phyloP scores from a whole-genome alignment of 441 rosid genomes.

The Erodium texanum region DNA sequence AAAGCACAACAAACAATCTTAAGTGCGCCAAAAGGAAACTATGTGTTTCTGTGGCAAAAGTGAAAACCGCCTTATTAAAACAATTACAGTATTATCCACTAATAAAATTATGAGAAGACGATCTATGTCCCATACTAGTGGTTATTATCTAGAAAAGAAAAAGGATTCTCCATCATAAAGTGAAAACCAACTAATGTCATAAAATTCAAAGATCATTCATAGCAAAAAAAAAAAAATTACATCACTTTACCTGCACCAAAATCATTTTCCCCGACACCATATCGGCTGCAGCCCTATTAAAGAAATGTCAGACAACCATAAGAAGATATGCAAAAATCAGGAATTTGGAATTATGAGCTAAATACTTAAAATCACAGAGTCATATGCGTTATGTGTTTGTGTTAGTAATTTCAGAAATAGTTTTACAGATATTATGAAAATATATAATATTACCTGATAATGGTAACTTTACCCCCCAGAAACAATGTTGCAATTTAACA shows the following conservation, averaged over 20 bases:
- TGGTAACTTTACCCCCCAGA: neutral
- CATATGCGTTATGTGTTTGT: neutral
- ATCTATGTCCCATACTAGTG: no score
- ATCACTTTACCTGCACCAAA: constrained; percentile 54
- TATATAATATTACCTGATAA: neutral
- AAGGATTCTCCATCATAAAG: neutral
- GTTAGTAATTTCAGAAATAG: neutral
- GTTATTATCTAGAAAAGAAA: no score
- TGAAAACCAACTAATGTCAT: neutral
- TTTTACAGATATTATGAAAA: neutral
- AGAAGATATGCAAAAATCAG: neutral
- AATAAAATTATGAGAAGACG: neutral
- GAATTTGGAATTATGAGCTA: neutral
- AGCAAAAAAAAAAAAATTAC: constrained; percentile 1
- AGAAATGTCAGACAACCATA: constrained; percentile 13
- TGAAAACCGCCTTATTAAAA: neutral
- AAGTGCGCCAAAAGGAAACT: neutral
- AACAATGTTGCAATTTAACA: neutral
- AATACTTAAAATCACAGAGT: neutral
- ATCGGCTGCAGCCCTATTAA: constrained; percentile 82
- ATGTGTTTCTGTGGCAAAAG: no score
- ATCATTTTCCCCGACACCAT: constrained; percentile 43
- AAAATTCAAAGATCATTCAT: neutral
- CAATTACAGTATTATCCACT: neutral
- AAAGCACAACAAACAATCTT: neutral